Base-by-base conservation (phyloP, 768 basidiomycete species). In the Mycena albidolilacea region DNA sequence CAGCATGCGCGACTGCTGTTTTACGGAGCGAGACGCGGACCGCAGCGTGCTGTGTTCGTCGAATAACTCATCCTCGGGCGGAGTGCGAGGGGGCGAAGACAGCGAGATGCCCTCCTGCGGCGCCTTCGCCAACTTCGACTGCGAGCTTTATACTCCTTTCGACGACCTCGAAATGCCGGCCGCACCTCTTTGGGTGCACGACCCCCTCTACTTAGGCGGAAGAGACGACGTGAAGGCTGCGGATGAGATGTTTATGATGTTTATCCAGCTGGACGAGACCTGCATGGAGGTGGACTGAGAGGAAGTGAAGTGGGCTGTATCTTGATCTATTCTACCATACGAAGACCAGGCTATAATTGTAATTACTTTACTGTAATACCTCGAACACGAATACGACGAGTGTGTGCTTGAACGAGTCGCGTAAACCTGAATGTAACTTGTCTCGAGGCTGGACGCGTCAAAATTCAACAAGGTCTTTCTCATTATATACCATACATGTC, bases 191-290 rank as follows among this genome's bases (percentile, higher is more conserved):
- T 30, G 30, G 30, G 59, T 9, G 21, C 41, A 23, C 39, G 21
- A 30, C 30, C 3, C 30, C 2, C 30, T 30, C 30, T 30, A 30
- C 30, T 30, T 30, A 30, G 30, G 30, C 30, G 30, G 30, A 30
- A 30, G 30, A 30, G 30, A 30, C 30, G 30, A 30, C 30, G 50
- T 48, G 41, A 37, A 65, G 48, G 67, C 67, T 8, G 72, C 72
- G 9, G 72, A 73, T 48, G 67, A 73, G 23, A 54, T 73, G 67
- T 73, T 73, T 61, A 3, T 38, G 19, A 73, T 73, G 72, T 73
- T 73, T 50, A 69, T 73, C 23, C 30, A 30, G 30, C 30, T 30
- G 30, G 72, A 73, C 50, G 67, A 73, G 57, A 65, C 8, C 9
- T 73, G 58, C 43, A 73, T 73, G 72, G 72, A 73, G 46, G 46